phyloP scores from a whole-genome alignment of 2,329 filamentous ascomycete genomes.

The Tolypocladium amazonense region DNA sequence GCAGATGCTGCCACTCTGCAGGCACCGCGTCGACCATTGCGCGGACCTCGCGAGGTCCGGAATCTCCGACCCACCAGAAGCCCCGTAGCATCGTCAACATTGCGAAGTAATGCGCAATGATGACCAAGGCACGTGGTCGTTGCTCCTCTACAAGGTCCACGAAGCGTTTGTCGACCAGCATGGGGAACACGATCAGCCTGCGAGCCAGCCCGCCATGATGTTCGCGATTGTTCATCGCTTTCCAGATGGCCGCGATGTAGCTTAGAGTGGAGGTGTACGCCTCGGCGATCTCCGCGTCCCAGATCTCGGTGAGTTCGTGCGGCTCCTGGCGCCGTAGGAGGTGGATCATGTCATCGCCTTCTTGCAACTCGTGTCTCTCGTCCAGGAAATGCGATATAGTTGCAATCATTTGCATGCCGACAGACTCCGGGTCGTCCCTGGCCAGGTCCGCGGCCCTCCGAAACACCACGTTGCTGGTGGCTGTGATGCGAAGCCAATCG shows the following conservation, averaged over 20 bases:
- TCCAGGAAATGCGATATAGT: not conserved
- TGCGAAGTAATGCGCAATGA: not conserved
- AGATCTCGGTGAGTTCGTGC: not conserved
- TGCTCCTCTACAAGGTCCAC: not conserved
- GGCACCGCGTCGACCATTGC: not conserved
- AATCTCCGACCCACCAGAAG: not conserved
- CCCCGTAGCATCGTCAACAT: not conserved
- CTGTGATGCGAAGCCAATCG: not conserved
- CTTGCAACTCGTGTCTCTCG: not conserved
- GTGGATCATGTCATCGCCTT: not conserved
- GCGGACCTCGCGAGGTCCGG: not conserved
- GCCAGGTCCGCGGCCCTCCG: not conserved
- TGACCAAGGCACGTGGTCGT: not conserved
- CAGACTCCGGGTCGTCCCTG: not conserved
- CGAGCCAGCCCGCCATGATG: not conserved
- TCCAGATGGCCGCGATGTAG: not conserved
- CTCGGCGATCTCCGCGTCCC: not conserved
- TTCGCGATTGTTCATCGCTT: not conserved
- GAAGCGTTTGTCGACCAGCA: not conserved
- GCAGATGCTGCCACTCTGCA: not conserved
- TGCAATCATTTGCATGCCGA: not conserved
- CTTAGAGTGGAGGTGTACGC: not conserved
- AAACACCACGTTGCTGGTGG: not conserved
- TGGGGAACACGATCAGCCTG: not conserved
- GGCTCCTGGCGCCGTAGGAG: not conserved